Base-by-base conservation (phyloP, 495 filamentous ascomycete species). In the Hypoxylon crocopeplum region DNA sequence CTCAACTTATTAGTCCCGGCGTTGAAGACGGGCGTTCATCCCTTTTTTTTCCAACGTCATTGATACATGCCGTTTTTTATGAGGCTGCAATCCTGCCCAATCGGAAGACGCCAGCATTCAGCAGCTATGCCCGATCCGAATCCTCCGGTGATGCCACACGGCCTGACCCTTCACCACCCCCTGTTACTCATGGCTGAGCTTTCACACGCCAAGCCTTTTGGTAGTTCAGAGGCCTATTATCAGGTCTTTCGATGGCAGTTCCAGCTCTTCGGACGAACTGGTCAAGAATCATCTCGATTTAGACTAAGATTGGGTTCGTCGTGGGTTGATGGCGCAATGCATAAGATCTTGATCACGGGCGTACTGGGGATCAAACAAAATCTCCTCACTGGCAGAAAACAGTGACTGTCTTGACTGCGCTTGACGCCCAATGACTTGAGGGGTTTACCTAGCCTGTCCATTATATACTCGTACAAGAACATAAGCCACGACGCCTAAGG, bases 101-200 rank as follows among this genome's bases (percentile, higher is more conserved):
- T 24, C 25, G 20, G 38, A 17, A 19, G 27, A 10, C 21, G 12
- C 3, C 15, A 16, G 19, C 17, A 13, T 7, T n/a, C 38, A 29
- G 39, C 39, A 51, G 17, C 11, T 16, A 33, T 59, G 47, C 55
- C 55, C 47, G 42, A 59, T 25, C 5, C 2, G 22, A 44, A 21
- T 32, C 36, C n/a, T 1, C 11, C 19, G 12, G 7, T 27, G 7
- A 29, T 49, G n/a, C 21, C 21, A 3, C 39, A 15, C 33, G 8
- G 46, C 46, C 46, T 20, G 38, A 38, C 32, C 32, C 17, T 25
- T 6, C 20, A 8, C 24, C 24, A 27, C 24, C 24, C 24, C 8
- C 24, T n/a, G n/a, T 27, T 27, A 8, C 3, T 27, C 24, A 3
- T 27, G 4, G 3, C 24, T 27, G 4, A 27, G 24, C 24, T 27